Evolutionary conservation across 345 rosid species (phyloP).

Genomic region (Eucalyptus pauciflora): DNA sequence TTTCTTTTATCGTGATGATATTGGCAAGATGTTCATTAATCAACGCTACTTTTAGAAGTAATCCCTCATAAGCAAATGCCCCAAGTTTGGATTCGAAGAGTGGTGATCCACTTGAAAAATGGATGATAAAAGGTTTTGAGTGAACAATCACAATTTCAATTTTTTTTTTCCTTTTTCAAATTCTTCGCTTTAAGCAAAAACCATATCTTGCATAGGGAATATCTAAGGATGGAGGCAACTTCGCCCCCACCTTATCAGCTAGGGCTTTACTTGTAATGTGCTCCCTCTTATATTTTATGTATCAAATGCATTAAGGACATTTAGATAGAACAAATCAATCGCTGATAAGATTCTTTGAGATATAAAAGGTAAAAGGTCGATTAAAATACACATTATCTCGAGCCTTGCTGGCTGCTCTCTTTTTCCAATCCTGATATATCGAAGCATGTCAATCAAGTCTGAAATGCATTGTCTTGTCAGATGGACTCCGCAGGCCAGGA

Average conservation of each 20-base stretch:
- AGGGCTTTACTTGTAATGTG: neutral
- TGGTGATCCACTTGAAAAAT: neutral
- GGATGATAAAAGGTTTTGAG: neutral
- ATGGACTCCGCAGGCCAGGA: neutral
- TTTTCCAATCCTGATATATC: neutral
- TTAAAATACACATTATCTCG: neutral
- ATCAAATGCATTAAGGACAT: neutral
- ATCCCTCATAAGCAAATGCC: neutral
- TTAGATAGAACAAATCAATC: neutral
- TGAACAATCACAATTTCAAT: accelerated
- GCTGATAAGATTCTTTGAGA: neutral
- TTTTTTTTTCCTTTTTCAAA: neutral
- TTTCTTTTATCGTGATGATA: neutral
- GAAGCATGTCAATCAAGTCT: neutral
- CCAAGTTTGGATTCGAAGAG: neutral
- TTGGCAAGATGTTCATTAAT: neutral
- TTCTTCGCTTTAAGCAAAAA: neutral
- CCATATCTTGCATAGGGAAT: neutral
- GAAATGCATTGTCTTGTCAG: neutral
- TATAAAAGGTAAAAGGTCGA: neutral
- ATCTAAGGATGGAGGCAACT: neutral
- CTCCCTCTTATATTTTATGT: neutral
- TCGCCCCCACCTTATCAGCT: neutral
- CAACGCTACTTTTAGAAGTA: no score
- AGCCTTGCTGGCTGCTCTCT: neutral